Conservation (phyloP, 306 rosid genomes). For the Glycine soja region DNA sequence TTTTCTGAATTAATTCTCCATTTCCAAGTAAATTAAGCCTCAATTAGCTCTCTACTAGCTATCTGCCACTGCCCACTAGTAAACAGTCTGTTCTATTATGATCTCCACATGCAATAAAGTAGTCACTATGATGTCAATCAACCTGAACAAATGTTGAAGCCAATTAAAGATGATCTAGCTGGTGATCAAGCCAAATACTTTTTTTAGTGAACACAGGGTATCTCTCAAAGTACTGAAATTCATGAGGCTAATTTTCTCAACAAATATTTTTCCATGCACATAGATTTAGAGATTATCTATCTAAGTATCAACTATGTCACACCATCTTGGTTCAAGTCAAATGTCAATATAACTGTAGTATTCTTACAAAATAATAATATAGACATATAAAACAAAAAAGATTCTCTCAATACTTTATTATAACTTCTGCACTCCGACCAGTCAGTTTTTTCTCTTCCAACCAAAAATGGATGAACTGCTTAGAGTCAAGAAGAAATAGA, state of each 20-base stretch:
- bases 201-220: too few relatives aligned
- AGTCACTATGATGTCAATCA: background rate
- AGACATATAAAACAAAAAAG: background rate
- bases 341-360: background rate
- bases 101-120: background rate
- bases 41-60: background rate
- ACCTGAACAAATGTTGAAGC: conserved; percentile 2
- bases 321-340: too few relatives aligned
- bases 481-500: conserved; percentile 50
- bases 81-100: background rate
- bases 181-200: background rate
- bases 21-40: background rate
- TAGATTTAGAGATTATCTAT: too few relatives aligned
- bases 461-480: too few relatives aligned
- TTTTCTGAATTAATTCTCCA: background rate
- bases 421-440: too few relatives aligned
- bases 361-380: background rate
- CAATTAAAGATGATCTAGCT: background rate
- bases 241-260: too few relatives aligned
- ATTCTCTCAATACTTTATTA: background rate
- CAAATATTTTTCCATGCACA: too few relatives aligned
- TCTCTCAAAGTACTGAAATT: too few relatives aligned
- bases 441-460: too few relatives aligned
- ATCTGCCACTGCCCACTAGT: too few relatives aligned
- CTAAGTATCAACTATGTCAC: too few relatives aligned